Evolutionary conservation across 495 filamentous ascomycete genomes (phyloP).

Genomic region (Tuber brumale): DNA sequence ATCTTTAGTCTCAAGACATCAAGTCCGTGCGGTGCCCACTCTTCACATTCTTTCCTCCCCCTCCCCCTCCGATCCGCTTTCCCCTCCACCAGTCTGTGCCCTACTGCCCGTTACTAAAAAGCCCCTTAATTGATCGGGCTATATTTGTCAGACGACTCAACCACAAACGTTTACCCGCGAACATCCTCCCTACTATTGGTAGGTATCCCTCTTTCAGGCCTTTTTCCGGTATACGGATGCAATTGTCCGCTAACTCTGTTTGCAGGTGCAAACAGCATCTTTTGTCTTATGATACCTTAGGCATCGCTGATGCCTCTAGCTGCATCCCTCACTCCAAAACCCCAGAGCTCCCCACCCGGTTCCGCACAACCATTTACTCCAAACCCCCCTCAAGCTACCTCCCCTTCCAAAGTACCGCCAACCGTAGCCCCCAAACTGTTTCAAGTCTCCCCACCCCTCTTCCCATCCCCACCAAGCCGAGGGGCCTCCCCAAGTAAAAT

Average conservation of each 20-base stretch:
- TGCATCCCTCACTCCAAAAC: not conserved
- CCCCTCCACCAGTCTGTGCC: not conserved
- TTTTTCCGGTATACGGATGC: not conserved
- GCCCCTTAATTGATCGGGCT: not conserved
- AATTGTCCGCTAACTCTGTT: constrained; percentile 3
- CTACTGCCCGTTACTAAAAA: not conserved
- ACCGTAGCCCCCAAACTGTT: constrained; percentile 23
- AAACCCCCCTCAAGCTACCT: constrained; percentile 17
- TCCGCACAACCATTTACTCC: constrained; percentile 8
- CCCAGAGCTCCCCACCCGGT: constrained; percentile 19
- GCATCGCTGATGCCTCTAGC: not conserved
- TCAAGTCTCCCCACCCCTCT: constrained; percentile 24
- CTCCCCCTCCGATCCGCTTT: not conserved
- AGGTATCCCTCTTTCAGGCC: not conserved
- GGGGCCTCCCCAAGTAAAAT: constrained; percentile 30
- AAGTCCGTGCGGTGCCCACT: not conserved
- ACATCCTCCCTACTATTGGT: not conserved
- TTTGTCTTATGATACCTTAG: not conserved
- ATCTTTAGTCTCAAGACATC: not conserved
- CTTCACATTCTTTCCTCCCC: not conserved
- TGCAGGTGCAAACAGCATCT: not conserved
- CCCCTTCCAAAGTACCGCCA: constrained; percentile 16
- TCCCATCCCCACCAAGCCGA: constrained; percentile 27
- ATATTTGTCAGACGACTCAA: not conserved
- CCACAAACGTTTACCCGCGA: not conserved